A percentile compares a stretch with the other conserved stretches of the same genome.
phyloP scores from a whole-genome alignment of 129 eudicot species.

The Smallanthus sonchifolius region DNA sequence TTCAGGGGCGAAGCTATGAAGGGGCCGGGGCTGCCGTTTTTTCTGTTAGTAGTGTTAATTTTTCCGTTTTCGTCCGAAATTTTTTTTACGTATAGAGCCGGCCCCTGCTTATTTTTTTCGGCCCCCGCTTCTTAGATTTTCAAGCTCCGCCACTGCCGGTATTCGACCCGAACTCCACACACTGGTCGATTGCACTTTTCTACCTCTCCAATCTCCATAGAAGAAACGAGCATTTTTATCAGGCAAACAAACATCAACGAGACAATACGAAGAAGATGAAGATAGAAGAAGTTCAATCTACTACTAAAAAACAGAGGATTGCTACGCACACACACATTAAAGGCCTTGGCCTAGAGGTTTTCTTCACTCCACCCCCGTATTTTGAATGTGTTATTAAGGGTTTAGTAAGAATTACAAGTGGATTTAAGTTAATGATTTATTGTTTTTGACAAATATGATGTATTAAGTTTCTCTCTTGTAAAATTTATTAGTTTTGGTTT shows the following conservation, averaged over 20 bases:
- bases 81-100: too few relatives aligned
- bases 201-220: neutral
- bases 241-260: neutral
- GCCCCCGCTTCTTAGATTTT: too few relatives aligned
- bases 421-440: too few relatives aligned
- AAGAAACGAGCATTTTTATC: neutral
- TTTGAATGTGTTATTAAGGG: constrained; percentile 8
- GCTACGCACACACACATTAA: constrained; percentile 99
- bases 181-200: neutral
- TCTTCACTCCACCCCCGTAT: neutral
- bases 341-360: constrained; percentile 97
- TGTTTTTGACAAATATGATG: too few relatives aligned
- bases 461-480: too few relatives aligned
- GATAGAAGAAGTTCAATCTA: constrained; percentile 93
- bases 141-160: too few relatives aligned
- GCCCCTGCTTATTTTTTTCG: too few relatives aligned
- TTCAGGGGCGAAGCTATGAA: too few relatives aligned
- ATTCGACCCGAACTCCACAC: neutral
- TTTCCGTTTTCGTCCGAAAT: too few relatives aligned
- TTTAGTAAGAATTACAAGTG: constrained; percentile 5
- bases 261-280: constrained; percentile 47
- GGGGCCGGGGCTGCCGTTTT: too few relatives aligned
- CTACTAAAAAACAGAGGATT: constrained; percentile 81
- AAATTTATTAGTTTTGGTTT: neutral
- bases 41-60: too few relatives aligned